Conservation (phyloP, 2,329 filamentous ascomycete species). For the Penicillium sp. region DNA sequence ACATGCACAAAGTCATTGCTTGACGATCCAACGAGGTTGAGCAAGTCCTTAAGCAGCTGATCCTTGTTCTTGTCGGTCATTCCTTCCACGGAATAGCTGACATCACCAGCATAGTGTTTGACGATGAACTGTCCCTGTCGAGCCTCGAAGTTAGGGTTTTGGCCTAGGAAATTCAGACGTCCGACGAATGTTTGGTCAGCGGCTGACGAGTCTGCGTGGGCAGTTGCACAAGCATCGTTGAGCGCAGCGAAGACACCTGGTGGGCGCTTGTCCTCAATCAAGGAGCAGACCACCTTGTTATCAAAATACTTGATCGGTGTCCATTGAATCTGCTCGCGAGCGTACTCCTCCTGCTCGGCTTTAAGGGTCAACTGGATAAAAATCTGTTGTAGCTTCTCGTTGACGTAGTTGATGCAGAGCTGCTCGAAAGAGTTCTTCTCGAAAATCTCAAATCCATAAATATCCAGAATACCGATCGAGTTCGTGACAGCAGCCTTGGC, state of each 20-base stretch:
- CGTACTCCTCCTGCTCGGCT: constrained; percentile 96
- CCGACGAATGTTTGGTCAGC: constrained; percentile 96
- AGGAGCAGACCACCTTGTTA: constrained; percentile 96
- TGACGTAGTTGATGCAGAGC: constrained; percentile 99
- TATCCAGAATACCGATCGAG: constrained; percentile 94
- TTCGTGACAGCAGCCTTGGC: constrained; percentile 72
- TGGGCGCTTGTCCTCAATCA: constrained; percentile 89
- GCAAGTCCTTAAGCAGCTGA: constrained; percentile 86
- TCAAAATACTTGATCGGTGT: constrained; percentile 99
- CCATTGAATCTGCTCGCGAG: constrained; percentile 94
- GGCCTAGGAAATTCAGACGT: constrained; percentile 79
- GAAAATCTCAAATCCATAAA: constrained; percentile 99
- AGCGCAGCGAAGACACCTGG: constrained; percentile 91
- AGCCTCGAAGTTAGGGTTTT: constrained; percentile 83
- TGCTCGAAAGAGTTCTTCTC: constrained; percentile 99
- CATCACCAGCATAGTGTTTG: constrained; percentile 98
- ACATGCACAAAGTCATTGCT: constrained; percentile 81
- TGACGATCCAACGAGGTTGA: constrained; percentile 80
- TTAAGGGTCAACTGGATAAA: constrained; percentile 97
- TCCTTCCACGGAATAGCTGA: constrained; percentile 87
- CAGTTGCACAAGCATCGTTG: constrained; percentile 98
- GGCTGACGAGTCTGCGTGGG: constrained; percentile 88
- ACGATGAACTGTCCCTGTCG: constrained; percentile 96
- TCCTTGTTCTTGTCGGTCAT: constrained; percentile 99
- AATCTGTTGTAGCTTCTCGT: constrained; percentile 98